Evolutionary conservation across 1,139 yeast species (phyloP).

Genomic region (Candida buenavistaensis): DNA sequence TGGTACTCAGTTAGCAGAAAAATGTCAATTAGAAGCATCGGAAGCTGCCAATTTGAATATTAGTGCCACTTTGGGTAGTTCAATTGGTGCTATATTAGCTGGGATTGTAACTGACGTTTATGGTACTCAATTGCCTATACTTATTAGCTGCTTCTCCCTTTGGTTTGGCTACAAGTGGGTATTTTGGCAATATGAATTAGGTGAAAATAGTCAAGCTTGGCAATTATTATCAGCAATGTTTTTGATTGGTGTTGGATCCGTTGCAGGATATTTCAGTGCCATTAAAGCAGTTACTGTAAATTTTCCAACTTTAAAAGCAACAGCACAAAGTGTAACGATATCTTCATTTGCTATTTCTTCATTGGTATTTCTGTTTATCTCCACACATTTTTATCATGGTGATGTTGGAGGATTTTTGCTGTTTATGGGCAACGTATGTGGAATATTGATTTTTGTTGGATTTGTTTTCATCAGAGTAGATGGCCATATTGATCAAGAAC

Average conservation of each 20-base stretch:
- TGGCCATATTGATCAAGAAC: constrained; percentile 23
- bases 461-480: constrained; percentile 32
- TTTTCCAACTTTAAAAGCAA: constrained; percentile 32
- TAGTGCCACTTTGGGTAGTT: constrained; percentile 31
- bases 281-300: constrained; percentile 35
- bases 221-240: constrained; percentile 30
- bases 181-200: constrained; percentile 21
- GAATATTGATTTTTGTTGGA: constrained; percentile 27
- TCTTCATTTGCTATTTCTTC: constrained; percentile 41
- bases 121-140: constrained; percentile 37
- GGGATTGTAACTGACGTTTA: constrained; percentile 33
- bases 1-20: constrained; percentile 32
- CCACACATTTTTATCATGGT: constrained; percentile 22
- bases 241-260: constrained; percentile 33
- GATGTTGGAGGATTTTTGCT: constrained; percentile 25
- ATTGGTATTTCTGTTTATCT: constrained; percentile 26
- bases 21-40: constrained; percentile 28
- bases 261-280: constrained; percentile 35
- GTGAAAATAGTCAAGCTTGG: constrained; percentile 17
- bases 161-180: constrained; percentile 31
- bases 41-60: constrained; percentile 32
- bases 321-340: constrained; percentile 39
- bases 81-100: constrained; percentile 33
- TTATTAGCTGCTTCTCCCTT: constrained; percentile 24
- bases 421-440: constrained; percentile 25